Evolutionary conservation across 331 rosid genomes (phyloP), one percentile per base, ranked within the genome.

Genomic region (Acacia concinna): DNA sequence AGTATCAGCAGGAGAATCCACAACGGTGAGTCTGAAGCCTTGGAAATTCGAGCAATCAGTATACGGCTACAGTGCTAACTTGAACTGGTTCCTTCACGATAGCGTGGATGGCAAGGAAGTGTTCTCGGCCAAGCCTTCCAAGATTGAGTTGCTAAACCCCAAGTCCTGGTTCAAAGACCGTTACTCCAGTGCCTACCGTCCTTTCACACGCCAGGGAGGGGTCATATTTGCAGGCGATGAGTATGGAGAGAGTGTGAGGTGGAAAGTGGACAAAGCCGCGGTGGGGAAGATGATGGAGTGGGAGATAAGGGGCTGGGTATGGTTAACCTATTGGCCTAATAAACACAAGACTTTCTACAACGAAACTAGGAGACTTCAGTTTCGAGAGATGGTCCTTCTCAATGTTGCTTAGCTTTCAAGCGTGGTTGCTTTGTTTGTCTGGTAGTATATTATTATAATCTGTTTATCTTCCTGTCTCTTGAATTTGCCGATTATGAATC

Each of bases 311-410:
- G 97, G 98, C 25, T 89, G 96, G 96, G 86, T 95, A 11, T 95
- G 96, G 97, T 75, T 95, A 46, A 93, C 99, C 0, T 93, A 95
- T 90, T 95, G 93, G 97, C 97, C 99, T 23, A 95, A 95, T 80
- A 95, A 91, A 59, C 79, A 87, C 1, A 87, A 75, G 13, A 88
- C 98, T 0, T 87, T 83, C 60, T 85, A 90, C 59, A 81, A 63
- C 25, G 96, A 95, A 82, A 95, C 97, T 23, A 87, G 97, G 82
- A 93, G 91, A 79, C 73, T 95, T 83, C 96, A 95, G 84, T 95
- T 95, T 79, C 87, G 89, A 68, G 96, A 93, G 75, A 70, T 63
- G 28, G 78, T 95, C 23, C 72, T 79, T 73, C 91, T 95, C 66
- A 54, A 85, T 4, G 76, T 93, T 77, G 90, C 85, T 68, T 89